Evolutionary conservation across 176 grass and related monocot species (phyloP).

Genomic region (Phyllostachys edulis): DNA sequence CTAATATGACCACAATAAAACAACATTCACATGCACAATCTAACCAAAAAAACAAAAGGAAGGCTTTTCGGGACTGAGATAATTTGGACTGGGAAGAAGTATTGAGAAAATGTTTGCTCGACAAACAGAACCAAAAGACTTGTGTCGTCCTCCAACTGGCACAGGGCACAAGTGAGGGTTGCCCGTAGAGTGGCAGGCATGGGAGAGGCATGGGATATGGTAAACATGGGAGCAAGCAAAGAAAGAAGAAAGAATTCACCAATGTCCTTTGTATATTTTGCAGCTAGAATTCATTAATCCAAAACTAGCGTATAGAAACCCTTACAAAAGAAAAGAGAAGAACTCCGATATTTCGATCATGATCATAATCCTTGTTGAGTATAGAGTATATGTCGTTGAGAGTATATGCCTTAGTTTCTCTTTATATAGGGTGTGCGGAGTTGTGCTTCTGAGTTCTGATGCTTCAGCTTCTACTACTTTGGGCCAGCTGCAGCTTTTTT

Average conservation of each 20-base stretch:
- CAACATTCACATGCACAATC: background rate
- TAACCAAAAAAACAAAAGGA: background rate
- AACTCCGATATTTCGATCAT: slow-evolving; percentile 12
- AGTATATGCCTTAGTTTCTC: too few relatives aligned
- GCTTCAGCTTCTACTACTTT: too few relatives aligned
- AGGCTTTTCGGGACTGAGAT: background rate
- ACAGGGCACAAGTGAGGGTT: background rate
- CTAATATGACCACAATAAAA: background rate
- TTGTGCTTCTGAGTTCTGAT: too few relatives aligned
- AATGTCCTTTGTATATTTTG: background rate
- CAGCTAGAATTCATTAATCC: background rate
- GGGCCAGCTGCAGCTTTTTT: too few relatives aligned
- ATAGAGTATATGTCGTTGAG: too few relatives aligned
- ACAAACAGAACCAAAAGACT: background rate
- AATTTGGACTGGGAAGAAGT: background rate
- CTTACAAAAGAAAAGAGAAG: background rate
- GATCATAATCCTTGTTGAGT: too few relatives aligned
- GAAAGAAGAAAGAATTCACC: background rate
- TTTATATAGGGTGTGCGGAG: too few relatives aligned
- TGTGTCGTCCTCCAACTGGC: background rate
- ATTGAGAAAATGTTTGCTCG: background rate
- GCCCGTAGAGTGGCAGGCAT: background rate
- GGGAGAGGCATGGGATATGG: background rate
- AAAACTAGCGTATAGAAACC: slow-evolving; percentile 4
- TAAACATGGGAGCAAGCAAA: background rate